Percentiles rank a stretch among this genome's conserved stretches.
phyloP scores from a whole-genome alignment of 306 rosid species.

The Cucurbita moschata region DNA sequence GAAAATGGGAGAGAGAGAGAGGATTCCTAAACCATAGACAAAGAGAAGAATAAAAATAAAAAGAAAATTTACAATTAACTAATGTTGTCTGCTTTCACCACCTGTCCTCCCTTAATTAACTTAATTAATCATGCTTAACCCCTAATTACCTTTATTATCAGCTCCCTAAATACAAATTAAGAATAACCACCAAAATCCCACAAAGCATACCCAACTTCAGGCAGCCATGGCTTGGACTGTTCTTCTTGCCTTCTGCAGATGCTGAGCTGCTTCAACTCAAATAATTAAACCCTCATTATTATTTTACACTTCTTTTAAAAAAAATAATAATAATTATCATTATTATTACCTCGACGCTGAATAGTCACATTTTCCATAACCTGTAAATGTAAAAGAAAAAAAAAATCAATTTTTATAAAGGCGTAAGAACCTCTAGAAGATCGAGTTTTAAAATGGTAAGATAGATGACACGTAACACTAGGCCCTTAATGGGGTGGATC shows the following conservation, averaged over 20 bases:
- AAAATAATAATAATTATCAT: neutral
- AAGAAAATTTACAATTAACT: conserved; percentile 11
- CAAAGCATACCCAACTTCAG: too few relatives aligned
- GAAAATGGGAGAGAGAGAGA: conserved; percentile 13
- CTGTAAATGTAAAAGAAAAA: conserved; percentile 35
- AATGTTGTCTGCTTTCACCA: neutral
- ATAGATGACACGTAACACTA: too few relatives aligned
- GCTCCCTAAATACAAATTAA: conserved; percentile 26
- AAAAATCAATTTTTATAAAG: neutral
- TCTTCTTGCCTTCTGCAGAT: conserved; percentile 21
- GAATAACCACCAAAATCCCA: conserved; percentile 19
- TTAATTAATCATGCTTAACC: neutral
- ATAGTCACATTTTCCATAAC: conserved; percentile 62
- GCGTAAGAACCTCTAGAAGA: too few relatives aligned
- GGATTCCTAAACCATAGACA: conserved; percentile 49
- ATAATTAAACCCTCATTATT: neutral
- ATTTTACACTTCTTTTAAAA: neutral
- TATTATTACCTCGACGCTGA: conserved; percentile 38
- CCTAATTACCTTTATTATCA: conserved; percentile 5
- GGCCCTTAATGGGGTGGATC: too few relatives aligned
- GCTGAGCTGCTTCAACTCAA: conserved; percentile 41
- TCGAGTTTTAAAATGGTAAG: too few relatives aligned
- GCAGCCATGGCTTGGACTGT: too few relatives aligned
- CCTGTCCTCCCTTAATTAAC: neutral
- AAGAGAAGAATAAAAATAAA: conserved; percentile 52